Conservation (phyloP, 1,284 basidiomycete species). For the Ustilago lituana region DNA sequence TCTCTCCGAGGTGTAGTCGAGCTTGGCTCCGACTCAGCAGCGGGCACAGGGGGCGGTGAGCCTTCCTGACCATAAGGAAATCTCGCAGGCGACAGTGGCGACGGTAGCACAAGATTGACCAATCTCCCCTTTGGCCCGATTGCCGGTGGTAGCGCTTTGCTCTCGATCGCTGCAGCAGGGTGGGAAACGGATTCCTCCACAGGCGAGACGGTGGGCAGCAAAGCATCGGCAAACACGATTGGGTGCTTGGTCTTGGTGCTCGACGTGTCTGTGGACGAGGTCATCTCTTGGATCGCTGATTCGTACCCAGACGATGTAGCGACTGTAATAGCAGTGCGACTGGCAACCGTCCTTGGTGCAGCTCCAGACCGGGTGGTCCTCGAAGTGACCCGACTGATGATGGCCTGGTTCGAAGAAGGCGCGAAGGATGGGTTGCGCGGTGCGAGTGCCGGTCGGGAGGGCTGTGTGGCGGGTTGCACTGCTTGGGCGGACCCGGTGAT, state of each 20-base stretch:
- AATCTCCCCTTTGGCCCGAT: constrained; percentile 45
- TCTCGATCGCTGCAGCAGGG: not conserved
- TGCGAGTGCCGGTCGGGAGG: constrained; percentile 2
- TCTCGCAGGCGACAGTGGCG: constrained; percentile 38
- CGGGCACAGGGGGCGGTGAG: not conserved
- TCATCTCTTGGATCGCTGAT: constrained; percentile 4
- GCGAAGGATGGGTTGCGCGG: constrained; percentile 12
- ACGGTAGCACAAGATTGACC: constrained; percentile 39
- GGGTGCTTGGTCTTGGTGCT: constrained; percentile 8
- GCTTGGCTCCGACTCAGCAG: not conserved
- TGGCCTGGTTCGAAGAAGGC: constrained; percentile 13
- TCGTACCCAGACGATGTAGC: not conserved
- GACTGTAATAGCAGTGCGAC: not conserved
- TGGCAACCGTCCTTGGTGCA: too few species aligned
- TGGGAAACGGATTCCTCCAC: not conserved
- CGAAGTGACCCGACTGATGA: constrained; percentile 7
- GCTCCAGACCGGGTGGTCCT: constrained; percentile 3
- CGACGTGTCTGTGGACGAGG: not conserved
- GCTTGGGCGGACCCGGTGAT: not conserved
- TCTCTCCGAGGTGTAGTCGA: not conserved
- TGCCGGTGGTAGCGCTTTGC: constrained; percentile 18
- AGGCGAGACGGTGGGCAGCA: not conserved
- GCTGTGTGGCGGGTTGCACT: not conserved
- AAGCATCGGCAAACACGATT: constrained; percentile 32
- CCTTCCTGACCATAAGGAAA: constrained; percentile 48